These are phyloP conservation scores for Kurtzmaniella quercitrusa DNA, from an alignment of 1,139 yeast genomes.

Conservation along the genomic window DNA sequence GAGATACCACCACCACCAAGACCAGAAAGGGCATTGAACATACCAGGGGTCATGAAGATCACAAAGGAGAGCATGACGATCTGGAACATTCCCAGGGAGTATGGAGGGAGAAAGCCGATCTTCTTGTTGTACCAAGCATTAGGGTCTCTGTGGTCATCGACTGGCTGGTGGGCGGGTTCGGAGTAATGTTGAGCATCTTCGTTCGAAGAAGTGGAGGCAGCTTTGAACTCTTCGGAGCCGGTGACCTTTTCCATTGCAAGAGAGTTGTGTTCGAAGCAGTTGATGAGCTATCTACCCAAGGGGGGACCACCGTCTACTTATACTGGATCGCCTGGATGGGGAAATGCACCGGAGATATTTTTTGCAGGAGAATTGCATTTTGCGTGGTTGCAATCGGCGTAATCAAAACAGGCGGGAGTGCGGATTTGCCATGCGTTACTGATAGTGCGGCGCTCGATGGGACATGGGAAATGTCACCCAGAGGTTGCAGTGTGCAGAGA, in stretches of 20 bases:
- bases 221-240: conserved; percentile 1
- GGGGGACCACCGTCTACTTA: background rate
- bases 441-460: conserved; percentile 1
- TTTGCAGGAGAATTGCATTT: background rate
- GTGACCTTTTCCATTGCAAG: background rate
- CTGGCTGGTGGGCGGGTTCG: background rate
- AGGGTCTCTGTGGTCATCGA: conserved; percentile 3
- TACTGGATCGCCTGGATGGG: background rate
- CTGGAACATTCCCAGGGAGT: conserved; percentile 43
- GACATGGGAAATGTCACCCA: conserved; percentile 1
- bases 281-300: too few relatives aligned
- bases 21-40: conserved; percentile 55
- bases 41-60: conserved; percentile 53
- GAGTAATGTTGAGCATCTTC: too few relatives aligned
- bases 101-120: conserved; percentile 27
- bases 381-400: background rate
- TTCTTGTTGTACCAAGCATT: conserved; percentile 36
- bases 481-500: background rate
- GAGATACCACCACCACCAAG: conserved; percentile 48
- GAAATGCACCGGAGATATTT: background rate
- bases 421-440: background rate
- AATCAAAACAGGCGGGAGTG: background rate
- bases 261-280: background rate
- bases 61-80: conserved; percentile 46
- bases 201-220: conserved; percentile 5